Evolutionary conservation across 306 rosid genomes (phyloP), one percentile per base, ranked within the genome.

Genomic region (Cicer chorassanicum): DNA sequence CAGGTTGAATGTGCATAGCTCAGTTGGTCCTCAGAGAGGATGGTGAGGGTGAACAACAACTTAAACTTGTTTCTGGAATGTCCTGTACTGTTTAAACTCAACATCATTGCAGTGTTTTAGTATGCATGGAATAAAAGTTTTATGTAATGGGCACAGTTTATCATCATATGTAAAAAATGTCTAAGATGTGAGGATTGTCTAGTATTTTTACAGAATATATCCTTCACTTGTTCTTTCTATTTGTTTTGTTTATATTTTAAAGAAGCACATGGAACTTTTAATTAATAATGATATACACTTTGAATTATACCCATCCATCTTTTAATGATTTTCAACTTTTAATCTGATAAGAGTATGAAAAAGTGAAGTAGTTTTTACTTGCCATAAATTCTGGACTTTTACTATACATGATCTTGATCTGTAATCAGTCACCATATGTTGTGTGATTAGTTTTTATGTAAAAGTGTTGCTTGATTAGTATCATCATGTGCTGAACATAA

Each of bases 61-160:
- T 60, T 29, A 53, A 53, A 34, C 45, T 48, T 24, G 34, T 39
- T 49, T 6, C 19, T 4, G 44, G 64, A 55, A 48, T 60, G 16
- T 61, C 49, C 34, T 62, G 70, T n/a, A 16, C 57, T 5, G n/a
- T 51, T 45, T 21, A 6, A 51, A 70, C 76, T 67, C 42, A 18
- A 44, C 36, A 70, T 88, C 87, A 86, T 86, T 88, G 96, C 95
- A 29, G 89, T 85, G 86, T 91, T 94, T 91, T 94, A 84, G 74
- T 84, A 90, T 91, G 96, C 98, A 95, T 85, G 82, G 92, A 95
- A 92, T 92, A 92, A 90, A 86, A 82, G 81, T 84, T 79, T 53
- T 67, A 68, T 86, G 78, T 81, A 14, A 43, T 53, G 82, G 60
- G 79, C 66, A 79, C 84, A 56, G 61, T 76, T 54, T 86, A 78